phyloP scores from a whole-genome alignment of 208 protist species.

The Phytomonas sp. region DNA sequence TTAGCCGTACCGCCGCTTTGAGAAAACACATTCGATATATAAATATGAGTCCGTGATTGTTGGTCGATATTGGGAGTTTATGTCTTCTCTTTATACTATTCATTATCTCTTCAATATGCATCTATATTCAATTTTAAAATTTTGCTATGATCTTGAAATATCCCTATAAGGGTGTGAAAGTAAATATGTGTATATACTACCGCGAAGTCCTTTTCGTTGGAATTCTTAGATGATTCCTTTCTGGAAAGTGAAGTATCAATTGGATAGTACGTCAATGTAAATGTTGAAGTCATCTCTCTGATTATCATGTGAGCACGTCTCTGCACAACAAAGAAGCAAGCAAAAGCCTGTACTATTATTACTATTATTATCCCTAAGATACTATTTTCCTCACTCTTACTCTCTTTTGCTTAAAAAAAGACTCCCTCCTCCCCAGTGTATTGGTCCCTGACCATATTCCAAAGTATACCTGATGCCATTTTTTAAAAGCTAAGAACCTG shows the following conservation, averaged over 20 bases:
- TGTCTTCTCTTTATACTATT: not conserved
- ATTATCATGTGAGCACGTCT: not conserved
- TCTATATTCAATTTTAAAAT: not conserved
- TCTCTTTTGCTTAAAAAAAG: not conserved
- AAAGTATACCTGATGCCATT: not conserved
- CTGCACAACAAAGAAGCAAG: not conserved
- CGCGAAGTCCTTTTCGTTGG: not conserved
- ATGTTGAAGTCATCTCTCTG: not conserved
- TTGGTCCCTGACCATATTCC: not conserved
- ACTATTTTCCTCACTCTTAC: not conserved
- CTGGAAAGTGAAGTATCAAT: not conserved
- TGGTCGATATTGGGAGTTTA: not conserved
- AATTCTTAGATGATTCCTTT: not conserved
- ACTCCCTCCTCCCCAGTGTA: not conserved
- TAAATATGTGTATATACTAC: not conserved
- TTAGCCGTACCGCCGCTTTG: constrained; percentile 32
- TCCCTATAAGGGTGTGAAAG: not conserved
- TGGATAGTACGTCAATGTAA: not conserved
- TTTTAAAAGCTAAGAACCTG: not conserved
- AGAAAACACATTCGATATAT: not conserved
- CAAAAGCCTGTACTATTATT: not conserved
- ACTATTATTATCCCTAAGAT: not conserved
- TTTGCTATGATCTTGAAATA: not conserved
- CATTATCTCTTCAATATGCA: not conserved
- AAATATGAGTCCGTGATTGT: not conserved